phyloP scores from a whole-genome alignment of 495 filamentous ascomycete species.

The Trichocladium uniseriatum region DNA sequence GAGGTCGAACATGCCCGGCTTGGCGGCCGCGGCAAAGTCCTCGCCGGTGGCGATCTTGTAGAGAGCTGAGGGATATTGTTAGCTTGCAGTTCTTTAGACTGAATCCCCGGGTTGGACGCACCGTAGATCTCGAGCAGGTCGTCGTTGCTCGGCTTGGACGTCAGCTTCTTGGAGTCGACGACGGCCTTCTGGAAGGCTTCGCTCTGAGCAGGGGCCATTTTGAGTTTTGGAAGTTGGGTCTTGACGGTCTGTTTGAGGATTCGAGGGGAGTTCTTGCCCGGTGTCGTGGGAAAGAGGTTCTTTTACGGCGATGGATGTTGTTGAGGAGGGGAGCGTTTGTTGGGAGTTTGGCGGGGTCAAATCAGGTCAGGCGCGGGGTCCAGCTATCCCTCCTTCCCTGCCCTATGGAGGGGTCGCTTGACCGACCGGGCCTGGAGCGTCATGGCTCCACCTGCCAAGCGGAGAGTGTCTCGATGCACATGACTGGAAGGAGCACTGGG shows the following conservation, averaged over 20 bases:
- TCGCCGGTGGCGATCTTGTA: conserved; percentile 46
- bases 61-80: conserved; percentile 27
- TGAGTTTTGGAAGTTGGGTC: conserved; percentile 5
- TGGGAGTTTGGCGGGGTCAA: conserved; percentile 8
- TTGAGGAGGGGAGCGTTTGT: conserved; percentile 12
- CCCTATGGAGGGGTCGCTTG: not conserved
- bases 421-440: conserved; percentile 1
- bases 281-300: not conserved
- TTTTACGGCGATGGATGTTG: not conserved
- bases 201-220: conserved; percentile 35
- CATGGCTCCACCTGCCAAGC: conserved; percentile 3
- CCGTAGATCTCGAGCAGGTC: conserved; percentile 48
- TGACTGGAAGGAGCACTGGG: too few relatives aligned
- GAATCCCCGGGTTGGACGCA: conserved; percentile 10
- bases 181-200: conserved; percentile 52
- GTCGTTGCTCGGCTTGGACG: conserved; percentile 47
- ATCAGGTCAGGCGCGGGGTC: conserved; percentile 5
- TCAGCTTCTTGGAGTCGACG: conserved; percentile 55
- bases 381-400: not conserved
- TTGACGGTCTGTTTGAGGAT: conserved; percentile 24
- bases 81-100: conserved; percentile 3
- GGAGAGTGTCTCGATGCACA: too few relatives aligned
- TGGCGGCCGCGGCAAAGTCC: conserved; percentile 34
- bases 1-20: conserved; percentile 44
- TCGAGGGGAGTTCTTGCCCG: conserved; percentile 10